A percentile compares a stretch with the other conserved stretches of the same genome.
phyloP scores from a whole-genome alignment of 1,284 basidiomycete species.

The Sanguinoderma infundibulare region DNA sequence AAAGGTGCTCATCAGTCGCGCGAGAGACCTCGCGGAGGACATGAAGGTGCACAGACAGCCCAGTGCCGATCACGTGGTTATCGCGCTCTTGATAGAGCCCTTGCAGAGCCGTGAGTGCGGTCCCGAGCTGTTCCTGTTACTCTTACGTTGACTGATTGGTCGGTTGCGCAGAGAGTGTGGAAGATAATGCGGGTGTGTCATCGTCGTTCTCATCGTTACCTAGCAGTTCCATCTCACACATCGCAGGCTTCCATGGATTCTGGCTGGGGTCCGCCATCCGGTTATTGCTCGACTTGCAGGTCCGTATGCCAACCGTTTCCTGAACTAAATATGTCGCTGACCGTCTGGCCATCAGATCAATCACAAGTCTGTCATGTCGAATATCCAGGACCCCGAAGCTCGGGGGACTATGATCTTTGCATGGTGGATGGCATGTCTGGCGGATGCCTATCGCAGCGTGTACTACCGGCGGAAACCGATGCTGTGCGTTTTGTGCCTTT shows the following conservation, averaged over 20 bases:
- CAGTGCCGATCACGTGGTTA: slow-evolving; percentile 81
- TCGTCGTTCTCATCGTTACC: background rate
- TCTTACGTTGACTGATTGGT: slow-evolving; percentile 12
- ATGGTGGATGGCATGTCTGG: slow-evolving; percentile 75
- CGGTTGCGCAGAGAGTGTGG: slow-evolving; percentile 59
- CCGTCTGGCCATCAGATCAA: slow-evolving; percentile 61
- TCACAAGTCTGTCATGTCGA: slow-evolving; percentile 74
- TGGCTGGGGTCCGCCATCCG: slow-evolving; percentile 81
- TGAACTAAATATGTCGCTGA: slow-evolving; percentile 10
- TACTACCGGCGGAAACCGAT: slow-evolving; percentile 66
- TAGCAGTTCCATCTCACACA: background rate
- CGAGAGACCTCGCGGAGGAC: slow-evolving; percentile 83
- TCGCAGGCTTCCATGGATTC: slow-evolving; percentile 76
- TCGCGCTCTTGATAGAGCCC: slow-evolving; percentile 76
- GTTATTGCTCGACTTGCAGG: slow-evolving; percentile 77
- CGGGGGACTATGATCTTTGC: slow-evolving; percentile 84
- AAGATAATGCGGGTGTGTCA: slow-evolving; percentile 61
- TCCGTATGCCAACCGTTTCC: slow-evolving; percentile 32
- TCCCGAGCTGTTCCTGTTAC: background rate
- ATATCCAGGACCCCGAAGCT: slow-evolving; percentile 70
- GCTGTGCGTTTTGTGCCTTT: slow-evolving; percentile 54
- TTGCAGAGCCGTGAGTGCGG: slow-evolving; percentile 76
- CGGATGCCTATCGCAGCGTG: slow-evolving; percentile 61
- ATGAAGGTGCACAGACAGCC: slow-evolving; percentile 84
- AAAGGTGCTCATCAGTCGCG: slow-evolving; percentile 77